phyloP scores from a whole-genome alignment of 805 yeast genomes.

The Zygoascus biomembranicola region DNA sequence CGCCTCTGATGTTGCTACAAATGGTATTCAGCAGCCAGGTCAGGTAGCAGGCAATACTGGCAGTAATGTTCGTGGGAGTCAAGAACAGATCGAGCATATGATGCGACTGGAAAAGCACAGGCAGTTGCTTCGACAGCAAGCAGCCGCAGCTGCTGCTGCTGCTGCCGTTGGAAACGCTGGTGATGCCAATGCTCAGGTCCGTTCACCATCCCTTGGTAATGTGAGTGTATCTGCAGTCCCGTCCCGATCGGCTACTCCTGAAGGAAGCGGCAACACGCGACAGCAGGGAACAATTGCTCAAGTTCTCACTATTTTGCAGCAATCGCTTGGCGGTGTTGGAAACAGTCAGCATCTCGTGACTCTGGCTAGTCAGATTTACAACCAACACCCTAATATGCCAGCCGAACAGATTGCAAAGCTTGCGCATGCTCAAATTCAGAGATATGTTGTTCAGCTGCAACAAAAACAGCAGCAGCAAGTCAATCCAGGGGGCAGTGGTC shows the following conservation, averaged over 20 bases:
- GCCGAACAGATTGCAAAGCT: constrained; percentile 26
- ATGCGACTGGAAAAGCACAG: constrained; percentile 23
- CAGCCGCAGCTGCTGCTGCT: constrained; percentile 3
- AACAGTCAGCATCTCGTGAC: constrained; percentile 15
- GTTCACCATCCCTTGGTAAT: neutral
- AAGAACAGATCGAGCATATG: constrained; percentile 22
- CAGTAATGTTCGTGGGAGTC: constrained; percentile 4
- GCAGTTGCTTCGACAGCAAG: constrained; percentile 24
- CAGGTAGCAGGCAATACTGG: neutral
- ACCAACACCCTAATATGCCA: constrained; percentile 24
- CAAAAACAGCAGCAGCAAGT: constrained; percentile 15
- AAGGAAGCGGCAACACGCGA: constrained; percentile 30
- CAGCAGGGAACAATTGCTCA: neutral
- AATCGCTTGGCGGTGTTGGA: constrained; percentile 1
- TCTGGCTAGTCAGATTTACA: constrained; percentile 17
- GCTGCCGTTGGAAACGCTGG: constrained; percentile 1
- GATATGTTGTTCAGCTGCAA: constrained; percentile 21
- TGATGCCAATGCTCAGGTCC: neutral
- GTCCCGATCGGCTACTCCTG: constrained; percentile 5
- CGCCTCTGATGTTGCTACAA: neutral
- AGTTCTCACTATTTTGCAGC: constrained; percentile 2
- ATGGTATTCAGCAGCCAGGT: neutral
- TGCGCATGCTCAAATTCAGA: constrained; percentile 27
- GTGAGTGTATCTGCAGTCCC: neutral
- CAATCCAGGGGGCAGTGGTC: constrained; percentile 1